A percentile compares a stretch with the other conserved stretches of the same genome.
Conservation (phyloP, 129 eudicot species). For the Saposhnikovia divaricata region DNA sequence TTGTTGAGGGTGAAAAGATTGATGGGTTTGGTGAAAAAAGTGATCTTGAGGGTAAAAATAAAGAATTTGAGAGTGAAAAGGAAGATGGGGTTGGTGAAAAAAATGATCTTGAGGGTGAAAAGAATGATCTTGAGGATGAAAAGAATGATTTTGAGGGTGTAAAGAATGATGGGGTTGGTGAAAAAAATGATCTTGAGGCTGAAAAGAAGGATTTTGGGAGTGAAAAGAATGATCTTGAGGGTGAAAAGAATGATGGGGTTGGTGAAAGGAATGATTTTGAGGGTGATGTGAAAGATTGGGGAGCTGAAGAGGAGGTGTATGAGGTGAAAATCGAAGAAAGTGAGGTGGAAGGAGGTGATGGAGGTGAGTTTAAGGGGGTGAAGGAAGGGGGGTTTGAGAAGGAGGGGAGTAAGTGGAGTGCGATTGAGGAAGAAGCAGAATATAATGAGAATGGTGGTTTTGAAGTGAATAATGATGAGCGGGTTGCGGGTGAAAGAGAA, state of each 20-base stretch:
- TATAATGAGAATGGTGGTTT: not conserved
- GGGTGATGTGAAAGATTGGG: not conserved
- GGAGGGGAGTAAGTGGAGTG: constrained; percentile 2
- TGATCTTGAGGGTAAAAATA: not conserved
- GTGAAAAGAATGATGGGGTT: no score
- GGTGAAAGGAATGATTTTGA: no score
- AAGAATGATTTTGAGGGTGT: not conserved
- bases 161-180: not conserved
- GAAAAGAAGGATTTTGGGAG: not conserved
- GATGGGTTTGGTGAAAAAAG: not conserved
- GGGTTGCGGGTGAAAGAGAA: not conserved
- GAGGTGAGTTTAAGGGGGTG: not conserved
- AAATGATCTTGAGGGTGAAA: not conserved
- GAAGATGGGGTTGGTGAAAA: not conserved
- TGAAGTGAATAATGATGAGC: not conserved
- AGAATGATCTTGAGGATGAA: not conserved
- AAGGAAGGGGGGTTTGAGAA: not conserved
- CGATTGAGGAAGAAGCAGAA: constrained; percentile 1
- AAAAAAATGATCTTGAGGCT: not conserved
- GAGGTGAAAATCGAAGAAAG: not conserved
- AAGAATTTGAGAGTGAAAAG: not conserved
- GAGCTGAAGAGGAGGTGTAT: not conserved
- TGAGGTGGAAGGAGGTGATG: constrained; percentile 5
- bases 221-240: not conserved
- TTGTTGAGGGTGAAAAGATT: not conserved